Evolutionary conservation across 345 rosid species (phyloP).

Genomic region (Conringia planisiliqua): DNA sequence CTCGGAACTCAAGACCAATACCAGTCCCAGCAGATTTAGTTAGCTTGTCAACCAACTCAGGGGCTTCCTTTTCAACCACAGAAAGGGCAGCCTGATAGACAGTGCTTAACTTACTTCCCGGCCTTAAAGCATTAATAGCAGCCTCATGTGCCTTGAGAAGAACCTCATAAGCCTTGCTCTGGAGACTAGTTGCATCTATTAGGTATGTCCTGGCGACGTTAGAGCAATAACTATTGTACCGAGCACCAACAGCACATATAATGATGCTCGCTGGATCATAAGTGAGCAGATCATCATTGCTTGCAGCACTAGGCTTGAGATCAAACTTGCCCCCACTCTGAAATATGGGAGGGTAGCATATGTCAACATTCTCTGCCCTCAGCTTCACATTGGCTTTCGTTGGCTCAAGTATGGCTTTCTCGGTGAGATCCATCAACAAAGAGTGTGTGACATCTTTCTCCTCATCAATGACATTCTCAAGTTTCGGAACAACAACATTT

Average conservation of each 20-base stretch:
- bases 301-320: conserved; percentile 90
- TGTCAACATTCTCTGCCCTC: conserved; percentile 86
- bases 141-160: conserved; percentile 94
- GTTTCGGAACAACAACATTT: conserved; percentile 80
- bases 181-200: conserved; percentile 78
- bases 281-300: conserved; percentile 72
- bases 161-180: conserved; percentile 87
- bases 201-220: conserved; percentile 79
- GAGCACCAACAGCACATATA: conserved; percentile 79
- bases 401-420: conserved; percentile 85
- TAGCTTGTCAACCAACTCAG: conserved; percentile 62
- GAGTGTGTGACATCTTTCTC: conserved; percentile 86
- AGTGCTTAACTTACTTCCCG: conserved; percentile 64
- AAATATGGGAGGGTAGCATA: conserved; percentile 93
- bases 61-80: conserved; percentile 76
- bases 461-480: conserved; percentile 88
- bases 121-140: conserved; percentile 62
- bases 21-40: conserved; percentile 98
- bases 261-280: conserved; percentile 90
- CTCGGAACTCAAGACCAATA: conserved; percentile 93
- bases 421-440: conserved; percentile 78
- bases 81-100: conserved; percentile 79
- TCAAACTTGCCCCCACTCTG: conserved; percentile 94
- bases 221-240: conserved; percentile 91
- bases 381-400: conserved; percentile 76